Evolutionary conservation across 2,329 filamentous ascomycete species (phyloP), one percentile per base, ranked within the genome.

Genomic region (Pyrenochaeta sp.): DNA sequence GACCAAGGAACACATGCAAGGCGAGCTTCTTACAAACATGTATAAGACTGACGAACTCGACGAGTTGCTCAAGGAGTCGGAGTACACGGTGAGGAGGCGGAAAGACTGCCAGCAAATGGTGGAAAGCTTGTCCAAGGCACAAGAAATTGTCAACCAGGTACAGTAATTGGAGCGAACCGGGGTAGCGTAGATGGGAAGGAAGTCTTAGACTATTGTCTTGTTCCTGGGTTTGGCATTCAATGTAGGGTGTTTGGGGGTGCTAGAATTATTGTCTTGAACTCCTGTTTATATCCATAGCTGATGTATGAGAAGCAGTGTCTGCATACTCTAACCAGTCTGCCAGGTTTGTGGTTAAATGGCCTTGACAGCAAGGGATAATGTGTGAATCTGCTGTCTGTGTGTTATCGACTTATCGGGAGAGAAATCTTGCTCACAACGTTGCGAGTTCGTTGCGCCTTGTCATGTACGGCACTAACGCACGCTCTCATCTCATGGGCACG

Each of bases 31-130:
- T 40, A 94, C 97, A 80, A 93, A 97, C 78, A 95, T 99, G 90
- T 99, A 99, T 84, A 88, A 92, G 75, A 89, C 87, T 46, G 88
- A 91, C 74, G 91, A 94, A 68, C 84, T 97, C 23, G 95, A 99
- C 66, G 93, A 97, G 58, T 83, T 99, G 62, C 88, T 99, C 62
- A 97, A 97, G 84, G 95, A 99, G 80, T 96, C 91, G 74, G 95
- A 99, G 77, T 98, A 97, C 83, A 99, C 95, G 3, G 85, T 96
- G 70, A 87, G 94, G 69, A 85, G 95, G 77, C 86, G 95, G 76
- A 99, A 99, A 83, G 95, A 99, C 79, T 99, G 95, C 79, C 92
- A 96, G 79, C 92, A 97, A 79, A 99, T 99, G 95, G 95, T 99
- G 45, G 95, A 99, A 79, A 96, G 91, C 49, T 82, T 99, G 71